These are phyloP conservation scores for Umbelopsis sp. DNA, from an alignment of 371 early-diverging fungal species.

Conservation along the genomic window DNA sequence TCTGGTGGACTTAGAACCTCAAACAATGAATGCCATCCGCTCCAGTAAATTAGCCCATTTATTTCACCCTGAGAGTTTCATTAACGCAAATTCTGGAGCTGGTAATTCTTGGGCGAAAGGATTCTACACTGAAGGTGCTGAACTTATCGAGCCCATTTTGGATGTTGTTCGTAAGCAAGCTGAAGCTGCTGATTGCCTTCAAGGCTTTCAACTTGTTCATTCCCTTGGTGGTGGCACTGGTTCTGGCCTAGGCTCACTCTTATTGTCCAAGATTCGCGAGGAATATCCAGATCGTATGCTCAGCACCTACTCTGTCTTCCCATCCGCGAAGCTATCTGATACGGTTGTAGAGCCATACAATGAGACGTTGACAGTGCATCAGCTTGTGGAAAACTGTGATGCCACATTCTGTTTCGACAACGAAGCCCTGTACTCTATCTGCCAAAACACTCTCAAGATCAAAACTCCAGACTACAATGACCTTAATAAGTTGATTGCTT, in stretches of 20 bases:
- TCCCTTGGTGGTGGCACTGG: constrained; percentile 93
- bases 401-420: constrained; percentile 99
- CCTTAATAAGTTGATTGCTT: constrained; percentile 81
- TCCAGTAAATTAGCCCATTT: constrained; percentile 67
- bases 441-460: constrained; percentile 84
- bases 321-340: constrained; percentile 91
- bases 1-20: constrained; percentile 98
- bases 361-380: constrained; percentile 85
- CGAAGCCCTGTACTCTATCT: constrained; percentile 93
- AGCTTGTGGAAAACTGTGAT: constrained; percentile 90
- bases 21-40: constrained; percentile 97
- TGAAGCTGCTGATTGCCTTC: constrained; percentile 83
- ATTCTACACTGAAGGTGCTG: constrained; percentile 92
- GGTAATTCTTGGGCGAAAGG: constrained; percentile 96
- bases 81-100: constrained; percentile 88
- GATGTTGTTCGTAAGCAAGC: constrained; percentile 88
- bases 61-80: constrained; percentile 89
- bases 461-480: constrained; percentile 79
- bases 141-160: constrained; percentile 81
- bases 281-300: constrained; percentile 95
- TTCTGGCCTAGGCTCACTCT: constrained; percentile 85
- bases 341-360: constrained; percentile 95
- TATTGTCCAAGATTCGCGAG: constrained; percentile 89
- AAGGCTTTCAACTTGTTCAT: constrained; percentile 90
- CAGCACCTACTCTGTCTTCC: constrained; percentile 92